A percentile compares a stretch with the other conserved stretches of the same genome.
These are phyloP conservation scores for Rhynchosporium agropyri DNA, from an alignment of 2,329 filamentous ascomycete genomes.

Conservation along the genomic window DNA sequence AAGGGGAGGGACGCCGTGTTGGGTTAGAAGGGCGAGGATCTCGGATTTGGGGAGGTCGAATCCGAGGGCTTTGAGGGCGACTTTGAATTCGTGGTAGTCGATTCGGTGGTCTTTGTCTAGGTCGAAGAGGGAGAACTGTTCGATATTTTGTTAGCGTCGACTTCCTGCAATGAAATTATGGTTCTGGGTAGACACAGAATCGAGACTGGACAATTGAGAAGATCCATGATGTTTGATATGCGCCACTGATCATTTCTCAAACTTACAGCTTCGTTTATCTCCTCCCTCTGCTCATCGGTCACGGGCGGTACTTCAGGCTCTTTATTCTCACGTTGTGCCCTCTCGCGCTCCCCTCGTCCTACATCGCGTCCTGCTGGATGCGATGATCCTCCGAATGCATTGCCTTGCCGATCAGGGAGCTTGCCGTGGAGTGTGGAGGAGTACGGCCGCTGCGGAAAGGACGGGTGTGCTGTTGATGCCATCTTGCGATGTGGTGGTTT, in stretches of 20 bases:
- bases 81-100: constrained; percentile 97
- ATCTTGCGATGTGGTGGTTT: constrained; percentile 26
- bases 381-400: constrained; percentile 45
- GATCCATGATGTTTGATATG: not conserved
- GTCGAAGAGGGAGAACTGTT: constrained; percentile 90
- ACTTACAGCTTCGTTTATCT: constrained; percentile 90
- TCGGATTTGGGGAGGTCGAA: constrained; percentile 89
- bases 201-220: not conserved
- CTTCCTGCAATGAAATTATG: not conserved
- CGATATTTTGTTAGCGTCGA: not conserved
- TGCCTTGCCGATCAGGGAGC: constrained; percentile 51
- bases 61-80: constrained; percentile 91
- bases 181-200: not conserved
- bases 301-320: constrained; percentile 49
- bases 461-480: constrained; percentile 54
- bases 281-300: constrained; percentile 86
- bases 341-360: constrained; percentile 43
- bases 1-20: constrained; percentile 71
- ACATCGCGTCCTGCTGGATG: constrained; percentile 46
- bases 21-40: constrained; percentile 77
- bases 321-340: constrained; percentile 30
- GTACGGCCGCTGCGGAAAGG: constrained; percentile 50
- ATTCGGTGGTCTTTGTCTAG: constrained; percentile 92
- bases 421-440: constrained; percentile 50
- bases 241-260: not conserved